Conservation (phyloP, 768 basidiomycete species). For the Pulveroboletus frians region DNA sequence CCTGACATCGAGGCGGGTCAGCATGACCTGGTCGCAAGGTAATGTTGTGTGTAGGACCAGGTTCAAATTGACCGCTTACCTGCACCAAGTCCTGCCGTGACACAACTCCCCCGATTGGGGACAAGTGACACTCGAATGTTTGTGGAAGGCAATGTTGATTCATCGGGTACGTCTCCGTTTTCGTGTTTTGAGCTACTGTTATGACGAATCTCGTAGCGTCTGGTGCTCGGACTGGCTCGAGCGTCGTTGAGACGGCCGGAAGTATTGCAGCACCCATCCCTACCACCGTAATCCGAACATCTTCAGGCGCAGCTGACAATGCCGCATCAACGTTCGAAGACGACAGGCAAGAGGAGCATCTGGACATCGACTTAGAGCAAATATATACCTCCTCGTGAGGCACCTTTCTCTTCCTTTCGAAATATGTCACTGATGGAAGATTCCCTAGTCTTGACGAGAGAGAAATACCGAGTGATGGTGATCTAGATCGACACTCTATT, state of each 20-base stretch:
- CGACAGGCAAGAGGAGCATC: neutral
- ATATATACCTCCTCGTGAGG: neutral
- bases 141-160: neutral
- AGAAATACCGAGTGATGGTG: too few species aligned
- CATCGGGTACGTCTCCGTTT: neutral
- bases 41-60: neutral
- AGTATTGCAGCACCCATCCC: neutral
- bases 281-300: neutral
- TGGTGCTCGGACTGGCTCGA: neutral
- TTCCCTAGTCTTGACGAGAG: too few species aligned
- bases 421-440: neutral
- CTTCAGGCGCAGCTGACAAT: neutral
- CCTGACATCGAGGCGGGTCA: neutral
- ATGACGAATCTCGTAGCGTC: neutral
- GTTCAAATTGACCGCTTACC: neutral
- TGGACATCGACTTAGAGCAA: neutral
- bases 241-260: too few species aligned
- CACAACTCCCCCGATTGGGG: neutral
- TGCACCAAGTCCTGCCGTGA: neutral
- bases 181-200: neutral
- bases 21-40: neutral
- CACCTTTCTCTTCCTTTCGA: neutral
- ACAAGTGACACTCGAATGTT: neutral
- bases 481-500: too few species aligned
- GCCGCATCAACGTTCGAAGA: neutral